These are phyloP conservation scores for Trichoderma gamsii DNA, from an alignment of 495 filamentous ascomycete genomes.

Conservation along the genomic window DNA sequence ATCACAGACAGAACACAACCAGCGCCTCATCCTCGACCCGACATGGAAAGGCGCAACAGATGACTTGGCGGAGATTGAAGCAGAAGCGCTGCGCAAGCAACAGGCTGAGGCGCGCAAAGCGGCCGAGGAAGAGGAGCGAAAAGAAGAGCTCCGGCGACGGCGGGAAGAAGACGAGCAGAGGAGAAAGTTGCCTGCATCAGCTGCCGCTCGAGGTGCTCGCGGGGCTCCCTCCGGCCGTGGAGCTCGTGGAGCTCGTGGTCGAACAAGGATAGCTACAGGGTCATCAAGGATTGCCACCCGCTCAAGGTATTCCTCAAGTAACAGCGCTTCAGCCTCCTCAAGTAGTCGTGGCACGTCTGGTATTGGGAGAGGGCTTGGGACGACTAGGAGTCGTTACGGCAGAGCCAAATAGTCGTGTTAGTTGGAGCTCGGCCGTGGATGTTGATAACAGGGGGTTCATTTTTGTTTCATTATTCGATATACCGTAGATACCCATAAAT, in stretches of 20 bases:
- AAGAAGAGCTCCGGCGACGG: slow-evolving; percentile 61
- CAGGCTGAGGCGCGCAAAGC: slow-evolving; percentile 70
- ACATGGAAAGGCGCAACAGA: slow-evolving; percentile 83
- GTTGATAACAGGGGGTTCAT: not conserved
- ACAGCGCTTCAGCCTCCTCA: slow-evolving; percentile 26
- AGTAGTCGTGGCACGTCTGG: slow-evolving; percentile 33
- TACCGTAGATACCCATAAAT: slow-evolving; percentile 16
- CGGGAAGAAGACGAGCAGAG: slow-evolving; percentile 68
- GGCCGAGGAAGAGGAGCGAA: slow-evolving; percentile 65
- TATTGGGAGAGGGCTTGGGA: slow-evolving; percentile 38
- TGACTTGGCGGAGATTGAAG: slow-evolving; percentile 77
- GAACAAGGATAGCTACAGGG: slow-evolving; percentile 24
- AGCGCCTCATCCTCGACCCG: slow-evolving; percentile 80
- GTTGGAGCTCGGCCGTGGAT: not conserved
- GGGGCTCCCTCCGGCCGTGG: slow-evolving; percentile 22
- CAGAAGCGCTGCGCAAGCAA: slow-evolving; percentile 61
- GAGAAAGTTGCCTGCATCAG: slow-evolving; percentile 40
- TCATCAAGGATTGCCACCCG: slow-evolving; percentile 19
- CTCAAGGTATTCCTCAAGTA: slow-evolving; percentile 27
- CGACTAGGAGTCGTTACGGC: slow-evolving; percentile 28
- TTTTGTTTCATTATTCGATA: not conserved
- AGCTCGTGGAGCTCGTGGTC: slow-evolving; percentile 25
- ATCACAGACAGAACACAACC: slow-evolving; percentile 94
- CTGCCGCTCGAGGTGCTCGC: slow-evolving; percentile 20
- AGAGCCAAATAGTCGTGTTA: slow-evolving; percentile 15